Percentiles rank a stretch among this genome's conserved stretches.
Evolutionary conservation across 176 grass and related monocot species (phyloP).

Genomic region (Rhynchospora breviuscula): DNA sequence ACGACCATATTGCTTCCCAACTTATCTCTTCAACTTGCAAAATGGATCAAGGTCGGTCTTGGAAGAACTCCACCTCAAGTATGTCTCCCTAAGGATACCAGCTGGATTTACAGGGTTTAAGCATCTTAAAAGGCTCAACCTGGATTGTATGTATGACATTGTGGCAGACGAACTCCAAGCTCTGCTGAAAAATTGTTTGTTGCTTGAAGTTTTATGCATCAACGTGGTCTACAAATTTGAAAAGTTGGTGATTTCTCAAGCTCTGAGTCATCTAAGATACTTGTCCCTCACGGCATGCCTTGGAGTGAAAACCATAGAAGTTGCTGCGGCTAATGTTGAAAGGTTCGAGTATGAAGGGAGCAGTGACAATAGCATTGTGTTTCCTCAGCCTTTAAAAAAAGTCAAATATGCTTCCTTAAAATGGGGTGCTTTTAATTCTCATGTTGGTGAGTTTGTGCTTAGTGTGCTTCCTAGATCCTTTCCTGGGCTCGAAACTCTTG

Average conservation of each 20-base stretch:
- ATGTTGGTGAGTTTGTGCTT: not conserved
- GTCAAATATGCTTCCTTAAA: not conserved
- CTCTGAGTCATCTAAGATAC: not conserved
- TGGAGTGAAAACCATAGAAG: slow-evolving; percentile 4
- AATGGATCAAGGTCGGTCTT: not conserved
- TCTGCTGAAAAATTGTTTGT: slow-evolving; percentile 15
- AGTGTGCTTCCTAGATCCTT: not conserved
- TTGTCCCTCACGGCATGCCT: not conserved
- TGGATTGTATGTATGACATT: not conserved
- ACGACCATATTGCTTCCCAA: not conserved
- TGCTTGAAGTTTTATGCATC: not conserved
- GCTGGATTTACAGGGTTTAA: slow-evolving; percentile 1
- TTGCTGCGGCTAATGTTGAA: not conserved
- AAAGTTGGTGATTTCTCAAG: slow-evolving; percentile 9
- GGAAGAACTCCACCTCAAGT: slow-evolving; percentile 4
- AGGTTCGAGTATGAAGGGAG: not conserved
- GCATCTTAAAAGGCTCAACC: slow-evolving; percentile 2
- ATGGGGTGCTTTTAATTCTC: not conserved
- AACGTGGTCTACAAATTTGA: not conserved
- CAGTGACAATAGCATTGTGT: not conserved
- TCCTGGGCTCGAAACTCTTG: not conserved
- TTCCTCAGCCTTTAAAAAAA: not conserved
- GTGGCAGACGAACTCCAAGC: not conserved
- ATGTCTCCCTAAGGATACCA: slow-evolving; percentile 8
- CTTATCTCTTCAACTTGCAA: slow-evolving; percentile 2